Evolutionary conservation across 2,329 filamentous ascomycete species (phyloP), one percentile per base, ranked within the genome.

Genomic region (Epichloe scottii): DNA sequence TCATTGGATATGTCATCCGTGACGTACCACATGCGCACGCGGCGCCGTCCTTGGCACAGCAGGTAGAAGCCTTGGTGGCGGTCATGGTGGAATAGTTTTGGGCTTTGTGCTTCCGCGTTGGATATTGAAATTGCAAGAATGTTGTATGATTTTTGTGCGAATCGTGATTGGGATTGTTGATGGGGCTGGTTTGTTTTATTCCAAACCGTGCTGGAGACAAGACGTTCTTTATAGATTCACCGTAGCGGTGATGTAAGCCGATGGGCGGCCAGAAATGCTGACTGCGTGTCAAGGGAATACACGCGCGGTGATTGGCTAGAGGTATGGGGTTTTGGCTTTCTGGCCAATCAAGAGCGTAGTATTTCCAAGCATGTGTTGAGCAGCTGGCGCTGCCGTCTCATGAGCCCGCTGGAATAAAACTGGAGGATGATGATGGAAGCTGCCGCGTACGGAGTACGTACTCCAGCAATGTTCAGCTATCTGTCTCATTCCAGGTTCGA

Each of bases 21-120:
- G 51, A 69, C 77, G 59, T 74, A 80, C 77, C 78, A 65, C 78
- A 81, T 60, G 77, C 68, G 60, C 78, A 81, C 57, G 73, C 71
- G 49, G 66, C 62, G 57, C 70, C 63, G 62, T 71, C 72, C 65
- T 76, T 74, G 66, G 73, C 72, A 67, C 77, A 80, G 75, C 77
- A 81, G 58, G 74, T 80, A 51, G 73, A 68, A 38, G 69, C 60
- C 59, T 68, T 68, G 60, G 62, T 55, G 60, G 60, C 55, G 34
- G 63, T 60, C 65, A 69, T 69, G 58, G 47, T 65, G 58, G 10
- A 23, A 7, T 42, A 34, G 39, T 37, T 37, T 10, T 45, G 48
- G 54, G 45, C 15, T 46, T 48, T 21, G 30, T 33, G 7, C n/a
- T 37, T 30, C 35, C 52, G 14, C 35, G 12, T 17, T 19, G 17